Evolutionary conservation across 768 basidiomycete genomes (phyloP), one percentile per base, ranked within the genome.

Genomic region (Pleurotus citrinopileatus): DNA sequence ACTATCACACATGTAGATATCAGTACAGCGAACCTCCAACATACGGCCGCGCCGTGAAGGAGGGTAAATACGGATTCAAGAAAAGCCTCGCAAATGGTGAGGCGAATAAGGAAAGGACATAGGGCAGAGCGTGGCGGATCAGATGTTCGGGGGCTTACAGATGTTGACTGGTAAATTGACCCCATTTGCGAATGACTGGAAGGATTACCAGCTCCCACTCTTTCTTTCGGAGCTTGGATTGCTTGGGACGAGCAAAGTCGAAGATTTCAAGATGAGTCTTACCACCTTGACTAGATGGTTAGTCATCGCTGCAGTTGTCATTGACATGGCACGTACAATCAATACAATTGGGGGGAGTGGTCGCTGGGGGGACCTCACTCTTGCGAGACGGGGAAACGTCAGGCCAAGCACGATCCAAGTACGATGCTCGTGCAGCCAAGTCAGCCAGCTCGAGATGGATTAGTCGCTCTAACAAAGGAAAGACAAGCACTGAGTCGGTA

Each of bases 371-470:
- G 7, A 32, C 29, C 13, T 32, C 29, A 6, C 7, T 13, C 29
- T 32, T 32, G 29, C 29, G 29, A 19, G 38, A 40, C 7, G 38
- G 7, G 7, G 38, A 7, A n/a, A 19, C 10, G 20, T 65, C 61
- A 25, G 68, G 70, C 75, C 72, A 91, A 9, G 60, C 65, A 4
- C 78, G 68, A 40, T 84, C 68, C 2, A 92, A 75, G 64, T 93
- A 91, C 1, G 80, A 77, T 6, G 69, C 62, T 48, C 84, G 77
- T 27, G 77, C 63, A 9, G 75, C 77, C 36, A 93, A 63, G 62
- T 94, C 92, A 4, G 81, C 77, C 4, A 94, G 75, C 64, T 94
- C 91, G 22, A 93, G 74, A 60, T 94, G 92, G 29, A 92, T 79
- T 10, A 94, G 77, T 38, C 88, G 73, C 65, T 94, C 91, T 51